These are phyloP conservation scores for Micromonas pusilla DNA, from an alignment of 139 green algal species.

Conservation along the genomic window DNA sequence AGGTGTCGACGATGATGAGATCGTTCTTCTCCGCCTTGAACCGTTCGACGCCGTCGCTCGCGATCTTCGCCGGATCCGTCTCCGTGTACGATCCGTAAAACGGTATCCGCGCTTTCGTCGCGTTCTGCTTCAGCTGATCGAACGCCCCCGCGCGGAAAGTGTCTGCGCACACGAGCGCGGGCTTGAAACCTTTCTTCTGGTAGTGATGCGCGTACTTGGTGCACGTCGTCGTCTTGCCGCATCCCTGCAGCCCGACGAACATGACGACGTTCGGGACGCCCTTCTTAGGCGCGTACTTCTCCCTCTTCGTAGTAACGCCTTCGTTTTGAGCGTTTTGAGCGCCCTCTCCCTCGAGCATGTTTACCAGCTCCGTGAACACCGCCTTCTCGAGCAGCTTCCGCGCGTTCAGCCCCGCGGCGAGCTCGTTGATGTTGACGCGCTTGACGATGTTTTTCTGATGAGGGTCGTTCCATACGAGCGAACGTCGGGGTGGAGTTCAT, in stretches of 20 bases:
- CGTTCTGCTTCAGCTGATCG: conserved; percentile 99
- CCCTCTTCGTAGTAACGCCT: too few relatives aligned
- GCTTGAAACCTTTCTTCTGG: conserved; percentile 96
- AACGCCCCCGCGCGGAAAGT: conserved; percentile 93
- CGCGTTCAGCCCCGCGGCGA: conserved; percentile 88
- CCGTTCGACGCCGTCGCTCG: conserved; percentile 75
- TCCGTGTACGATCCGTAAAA: conserved; percentile 82
- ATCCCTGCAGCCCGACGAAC: conserved; percentile 92
- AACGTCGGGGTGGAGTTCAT: too few relatives aligned
- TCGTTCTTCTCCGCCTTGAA: conserved; percentile 78
- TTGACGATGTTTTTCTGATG: conserved; percentile 87
- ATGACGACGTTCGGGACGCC: conserved; percentile 86
- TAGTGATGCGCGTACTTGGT: conserved; percentile 90
- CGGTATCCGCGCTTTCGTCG: conserved; percentile 75
- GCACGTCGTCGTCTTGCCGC: conserved; percentile 97
- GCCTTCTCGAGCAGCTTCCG: conserved; percentile 60
- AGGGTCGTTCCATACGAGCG: too few relatives aligned
- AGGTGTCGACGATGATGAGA: conserved; percentile 98
- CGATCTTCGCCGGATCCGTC: conserved; percentile 91
- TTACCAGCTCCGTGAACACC: conserved; percentile 45
- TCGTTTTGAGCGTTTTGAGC: too few relatives aligned
- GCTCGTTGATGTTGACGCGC: conserved; percentile 74
- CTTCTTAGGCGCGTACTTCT: conserved; percentile 64
- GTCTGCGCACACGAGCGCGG: conserved; percentile 93
- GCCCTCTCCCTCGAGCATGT: conserved; percentile 35